A percentile compares a stretch with the other conserved stretches of the same genome.
Evolutionary conservation across 306 rosid species (phyloP).

Genomic region (Rosa chinensis): DNA sequence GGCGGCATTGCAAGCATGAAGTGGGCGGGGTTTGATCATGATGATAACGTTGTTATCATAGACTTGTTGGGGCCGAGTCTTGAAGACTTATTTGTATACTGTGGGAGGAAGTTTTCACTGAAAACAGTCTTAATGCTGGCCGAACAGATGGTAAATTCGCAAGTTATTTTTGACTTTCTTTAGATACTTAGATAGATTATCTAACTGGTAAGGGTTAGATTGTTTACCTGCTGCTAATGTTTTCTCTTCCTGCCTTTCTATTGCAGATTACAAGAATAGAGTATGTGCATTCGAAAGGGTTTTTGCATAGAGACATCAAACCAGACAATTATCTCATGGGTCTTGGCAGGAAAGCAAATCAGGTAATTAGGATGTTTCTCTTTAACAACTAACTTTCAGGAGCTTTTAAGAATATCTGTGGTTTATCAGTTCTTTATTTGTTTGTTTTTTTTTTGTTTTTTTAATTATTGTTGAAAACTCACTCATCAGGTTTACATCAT

Average conservation of each 20-base stretch:
- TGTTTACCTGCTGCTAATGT: background rate
- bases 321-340: slow-evolving; percentile 93
- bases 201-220: background rate
- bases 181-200: background rate
- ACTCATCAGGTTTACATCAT: slow-evolving; percentile 60
- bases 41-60: slow-evolving; percentile 36
- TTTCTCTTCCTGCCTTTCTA: background rate
- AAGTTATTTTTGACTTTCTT: background rate
- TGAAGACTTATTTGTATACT: slow-evolving; percentile 39
- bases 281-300: slow-evolving; percentile 66
- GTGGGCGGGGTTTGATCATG: slow-evolving; percentile 39
- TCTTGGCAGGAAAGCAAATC: slow-evolving; percentile 97
- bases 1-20: slow-evolving; percentile 22
- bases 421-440: background rate
- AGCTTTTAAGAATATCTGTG: background rate
- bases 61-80: slow-evolving; percentile 43
- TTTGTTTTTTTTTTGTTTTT: background rate
- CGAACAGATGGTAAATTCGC: slow-evolving; percentile 35
- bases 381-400: background rate
- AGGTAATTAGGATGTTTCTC: slow-evolving; percentile 42
- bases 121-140: slow-evolving; percentile 43
- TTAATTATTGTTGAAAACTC: background rate
- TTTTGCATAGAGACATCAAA: slow-evolving; percentile 86
- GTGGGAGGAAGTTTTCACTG: slow-evolving; percentile 36
- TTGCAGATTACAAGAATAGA: slow-evolving; percentile 63